Percentiles rank a stretch among this genome's conserved stretches.
phyloP scores from a whole-genome alignment of 805 yeast genomes.

The Lachancea sp. region DNA sequence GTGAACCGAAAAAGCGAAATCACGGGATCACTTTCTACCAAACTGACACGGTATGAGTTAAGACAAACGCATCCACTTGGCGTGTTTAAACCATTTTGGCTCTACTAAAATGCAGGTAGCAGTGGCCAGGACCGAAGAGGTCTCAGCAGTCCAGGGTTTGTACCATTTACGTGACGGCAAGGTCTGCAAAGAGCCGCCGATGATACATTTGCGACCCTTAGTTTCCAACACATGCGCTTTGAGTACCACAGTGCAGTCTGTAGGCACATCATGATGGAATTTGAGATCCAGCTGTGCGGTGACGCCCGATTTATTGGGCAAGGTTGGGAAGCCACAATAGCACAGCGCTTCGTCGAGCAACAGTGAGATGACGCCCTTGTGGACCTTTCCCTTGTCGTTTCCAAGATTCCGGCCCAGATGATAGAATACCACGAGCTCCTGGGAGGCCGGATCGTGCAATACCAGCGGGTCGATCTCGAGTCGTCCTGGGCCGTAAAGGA shows the following conservation, averaged over 20 bases:
- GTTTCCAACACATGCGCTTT: constrained; percentile 56
- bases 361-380: constrained; percentile 75
- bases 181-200: constrained; percentile 60
- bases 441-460: constrained; percentile 44
- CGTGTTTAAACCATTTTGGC: constrained; percentile 80
- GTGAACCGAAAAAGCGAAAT: background rate
- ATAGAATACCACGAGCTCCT: constrained; percentile 56
- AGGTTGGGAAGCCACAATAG: constrained; percentile 71
- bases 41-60: constrained; percentile 5
- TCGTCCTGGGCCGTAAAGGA: constrained; percentile 59
- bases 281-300: constrained; percentile 71
- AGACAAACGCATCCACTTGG: constrained; percentile 47
- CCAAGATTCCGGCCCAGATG: constrained; percentile 63
- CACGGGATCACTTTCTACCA: background rate
- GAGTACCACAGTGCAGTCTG: constrained; percentile 59
- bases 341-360: constrained; percentile 81
- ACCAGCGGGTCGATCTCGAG: constrained; percentile 73
- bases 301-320: constrained; percentile 82
- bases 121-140: constrained; percentile 43
- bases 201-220: constrained; percentile 77
- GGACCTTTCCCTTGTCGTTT: constrained; percentile 68
- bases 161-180: constrained; percentile 14
- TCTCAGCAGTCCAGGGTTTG: constrained; percentile 17
- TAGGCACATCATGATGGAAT: constrained; percentile 44
- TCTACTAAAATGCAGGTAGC: constrained; percentile 73